Conservation (phyloP, 768 basidiomycete genomes). For the Suillus spraguei region DNA sequence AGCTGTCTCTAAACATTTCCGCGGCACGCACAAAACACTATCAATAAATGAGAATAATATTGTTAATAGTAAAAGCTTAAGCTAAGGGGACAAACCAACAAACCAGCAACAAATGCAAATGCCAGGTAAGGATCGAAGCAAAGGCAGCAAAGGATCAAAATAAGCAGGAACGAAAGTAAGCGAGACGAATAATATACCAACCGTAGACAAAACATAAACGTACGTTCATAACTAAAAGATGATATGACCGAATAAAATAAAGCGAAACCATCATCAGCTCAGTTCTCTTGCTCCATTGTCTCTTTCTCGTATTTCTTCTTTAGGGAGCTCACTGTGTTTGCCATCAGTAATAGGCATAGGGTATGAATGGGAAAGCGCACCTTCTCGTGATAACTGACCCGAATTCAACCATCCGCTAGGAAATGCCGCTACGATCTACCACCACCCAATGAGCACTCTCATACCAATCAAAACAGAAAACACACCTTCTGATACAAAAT, state of each 20-base stretch:
- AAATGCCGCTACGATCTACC: slow-evolving; percentile 75
- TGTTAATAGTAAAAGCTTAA: background rate
- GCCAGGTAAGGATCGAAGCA: background rate
- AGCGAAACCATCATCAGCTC: slow-evolving; percentile 8
- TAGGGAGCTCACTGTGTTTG: slow-evolving; percentile 70
- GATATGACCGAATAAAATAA: background rate
- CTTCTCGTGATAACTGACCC: slow-evolving; percentile 85
- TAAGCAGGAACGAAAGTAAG: background rate
- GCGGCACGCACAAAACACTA: background rate
- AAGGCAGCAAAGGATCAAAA: background rate
- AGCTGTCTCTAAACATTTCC: background rate
- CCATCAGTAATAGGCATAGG: slow-evolving; percentile 2
- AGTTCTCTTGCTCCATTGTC: slow-evolving; percentile 58
- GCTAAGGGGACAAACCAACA: background rate
- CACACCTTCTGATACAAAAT: slow-evolving; percentile 75
- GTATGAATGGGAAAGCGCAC: slow-evolving; percentile 41
- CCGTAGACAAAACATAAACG: background rate
- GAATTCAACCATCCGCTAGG: slow-evolving; percentile 86
- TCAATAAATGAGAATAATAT: background rate
- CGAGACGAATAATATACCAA: background rate
- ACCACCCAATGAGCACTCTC: background rate
- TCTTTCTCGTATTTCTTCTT: slow-evolving; percentile 83
- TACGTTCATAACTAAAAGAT: background rate
- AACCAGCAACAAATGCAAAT: too few relatives aligned
- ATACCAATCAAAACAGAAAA: background rate